A percentile compares a stretch with the other conserved stretches of the same genome.
phyloP scores from a whole-genome alignment of 1,284 basidiomycete genomes.

The Tylopilus sp. region DNA sequence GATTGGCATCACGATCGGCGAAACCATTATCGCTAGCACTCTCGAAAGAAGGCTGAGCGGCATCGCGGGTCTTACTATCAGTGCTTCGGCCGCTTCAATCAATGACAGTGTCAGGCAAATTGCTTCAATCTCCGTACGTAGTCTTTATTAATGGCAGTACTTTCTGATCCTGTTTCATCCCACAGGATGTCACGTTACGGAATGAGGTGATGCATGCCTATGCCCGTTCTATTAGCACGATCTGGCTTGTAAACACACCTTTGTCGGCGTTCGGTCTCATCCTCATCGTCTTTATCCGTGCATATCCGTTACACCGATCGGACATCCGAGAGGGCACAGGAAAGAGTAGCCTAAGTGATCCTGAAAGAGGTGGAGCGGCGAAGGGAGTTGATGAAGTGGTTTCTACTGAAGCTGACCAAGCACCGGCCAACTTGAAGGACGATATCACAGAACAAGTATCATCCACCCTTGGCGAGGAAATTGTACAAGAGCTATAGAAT shows the following conservation, averaged over 20 bases:
- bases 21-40: slow-evolving; percentile 41
- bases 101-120: slow-evolving; percentile 67
- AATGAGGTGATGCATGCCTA: slow-evolving; percentile 75
- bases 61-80: slow-evolving; percentile 55
- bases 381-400: slow-evolving; percentile 1
- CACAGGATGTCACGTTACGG: slow-evolving; percentile 59
- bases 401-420: slow-evolving; percentile 3
- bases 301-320: slow-evolving; percentile 70
- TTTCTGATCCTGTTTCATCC: slow-evolving; percentile 6
- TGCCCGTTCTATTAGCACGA: slow-evolving; percentile 71
- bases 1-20: slow-evolving; percentile 50
- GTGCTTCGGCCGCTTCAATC: slow-evolving; percentile 63
- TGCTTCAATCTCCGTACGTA: slow-evolving; percentile 62
- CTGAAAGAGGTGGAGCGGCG: slow-evolving; percentile 21
- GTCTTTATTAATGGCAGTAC: slow-evolving; percentile 13
- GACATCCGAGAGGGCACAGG: slow-evolving; percentile 56
- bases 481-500: slow-evolving; percentile 3
- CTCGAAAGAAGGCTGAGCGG: slow-evolving; percentile 61
- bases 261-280: slow-evolving; percentile 67
- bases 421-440: neutral
- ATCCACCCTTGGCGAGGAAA: slow-evolving; percentile 6
- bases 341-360: slow-evolving; percentile 21
- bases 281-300: slow-evolving; percentile 65
- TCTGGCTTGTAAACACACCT: slow-evolving; percentile 81
- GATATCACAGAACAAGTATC: slow-evolving; percentile 12